A percentile compares a stretch with the other conserved stretches of the same genome.
Evolutionary conservation across 2,329 filamentous ascomycete species (phyloP).

Genomic region (Phaeomoniella chlamydospora): DNA sequence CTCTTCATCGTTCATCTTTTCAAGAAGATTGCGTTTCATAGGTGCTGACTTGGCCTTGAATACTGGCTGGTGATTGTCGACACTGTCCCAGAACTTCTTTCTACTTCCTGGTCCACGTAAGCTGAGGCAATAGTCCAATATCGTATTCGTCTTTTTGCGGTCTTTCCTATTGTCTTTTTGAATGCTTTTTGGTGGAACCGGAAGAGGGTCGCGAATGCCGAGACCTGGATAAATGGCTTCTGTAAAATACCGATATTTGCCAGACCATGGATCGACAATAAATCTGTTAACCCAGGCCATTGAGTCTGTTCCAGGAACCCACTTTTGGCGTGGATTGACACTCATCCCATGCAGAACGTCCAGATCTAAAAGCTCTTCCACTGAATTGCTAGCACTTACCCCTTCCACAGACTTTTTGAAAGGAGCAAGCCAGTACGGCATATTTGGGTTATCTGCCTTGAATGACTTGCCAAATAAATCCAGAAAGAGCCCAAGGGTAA

Average conservation of each 20-base stretch:
- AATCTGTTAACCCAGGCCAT: slow-evolving; percentile 18
- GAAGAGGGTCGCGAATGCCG: slow-evolving; percentile 51
- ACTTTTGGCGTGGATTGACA: background rate
- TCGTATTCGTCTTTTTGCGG: slow-evolving; percentile 42
- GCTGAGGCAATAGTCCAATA: slow-evolving; percentile 74
- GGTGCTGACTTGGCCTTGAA: slow-evolving; percentile 59
- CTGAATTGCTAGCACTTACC: no score
- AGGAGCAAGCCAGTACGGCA: slow-evolving; percentile 79
- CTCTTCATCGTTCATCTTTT: slow-evolving; percentile 44
- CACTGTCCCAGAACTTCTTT: slow-evolving; percentile 27
- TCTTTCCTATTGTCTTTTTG: slow-evolving; percentile 3
- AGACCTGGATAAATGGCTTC: slow-evolving; percentile 32
- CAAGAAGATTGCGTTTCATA: slow-evolving; percentile 71
- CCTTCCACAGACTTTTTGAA: slow-evolving; percentile 10
- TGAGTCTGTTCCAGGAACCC: background rate
- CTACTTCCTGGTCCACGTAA: slow-evolving; percentile 52
- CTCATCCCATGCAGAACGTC: background rate
- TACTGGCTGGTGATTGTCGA: slow-evolving; percentile 64
- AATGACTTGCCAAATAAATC: slow-evolving; percentile 87
- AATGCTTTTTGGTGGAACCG: slow-evolving; percentile 36
- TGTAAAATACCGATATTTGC: slow-evolving; percentile 44
- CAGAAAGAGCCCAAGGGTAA: slow-evolving; percentile 62
- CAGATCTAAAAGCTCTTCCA: background rate
- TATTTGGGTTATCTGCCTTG: slow-evolving; percentile 42
- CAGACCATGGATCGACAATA: slow-evolving; percentile 41